phyloP scores from a whole-genome alignment of 352 stramenopile species.

The Pseudoperonospora humuli region DNA sequence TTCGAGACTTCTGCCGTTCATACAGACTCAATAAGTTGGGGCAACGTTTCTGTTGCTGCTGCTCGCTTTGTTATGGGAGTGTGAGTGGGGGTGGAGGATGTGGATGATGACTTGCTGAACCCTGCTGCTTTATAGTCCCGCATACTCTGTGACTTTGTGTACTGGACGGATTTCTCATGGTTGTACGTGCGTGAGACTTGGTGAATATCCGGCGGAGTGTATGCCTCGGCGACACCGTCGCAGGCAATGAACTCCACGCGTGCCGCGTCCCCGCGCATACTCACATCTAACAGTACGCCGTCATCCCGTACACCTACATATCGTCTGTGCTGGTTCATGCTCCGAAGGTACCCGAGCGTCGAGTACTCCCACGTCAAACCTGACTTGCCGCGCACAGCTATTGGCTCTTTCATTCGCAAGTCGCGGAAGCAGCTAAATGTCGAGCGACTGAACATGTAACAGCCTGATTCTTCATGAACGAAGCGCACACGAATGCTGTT shows the following conservation, averaged over 20 bases:
- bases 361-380: constrained; percentile 80
- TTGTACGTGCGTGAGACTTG: constrained; percentile 68
- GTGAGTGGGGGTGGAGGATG: constrained; percentile 15
- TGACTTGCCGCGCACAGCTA: constrained; percentile 45
- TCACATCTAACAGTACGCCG: constrained; percentile 69
- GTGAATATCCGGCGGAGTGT: constrained; percentile 59
- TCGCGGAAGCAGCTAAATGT: constrained; percentile 83
- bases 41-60: constrained; percentile 15
- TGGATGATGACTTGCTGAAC: constrained; percentile 31
- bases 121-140: constrained; percentile 60
- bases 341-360: constrained; percentile 70
- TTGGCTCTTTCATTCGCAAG: constrained; percentile 68
- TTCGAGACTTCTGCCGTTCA: too few species aligned
- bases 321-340: constrained; percentile 84
- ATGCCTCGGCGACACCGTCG: constrained; percentile 28
- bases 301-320: constrained; percentile 75
- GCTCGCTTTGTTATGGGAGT: constrained; percentile 19
- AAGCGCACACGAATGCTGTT: constrained; percentile 86
- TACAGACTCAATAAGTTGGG: constrained; percentile 11
- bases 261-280: constrained; percentile 69
- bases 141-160: constrained; percentile 71
- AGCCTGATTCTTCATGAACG: constrained; percentile 52
- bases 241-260: constrained; percentile 73
- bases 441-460: too few species aligned
- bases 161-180: constrained; percentile 50